Evolutionary conservation across 352 stramenopile genomes (phyloP), one percentile per base, ranked within the genome.

Genomic region (Phytophthora vignae): DNA sequence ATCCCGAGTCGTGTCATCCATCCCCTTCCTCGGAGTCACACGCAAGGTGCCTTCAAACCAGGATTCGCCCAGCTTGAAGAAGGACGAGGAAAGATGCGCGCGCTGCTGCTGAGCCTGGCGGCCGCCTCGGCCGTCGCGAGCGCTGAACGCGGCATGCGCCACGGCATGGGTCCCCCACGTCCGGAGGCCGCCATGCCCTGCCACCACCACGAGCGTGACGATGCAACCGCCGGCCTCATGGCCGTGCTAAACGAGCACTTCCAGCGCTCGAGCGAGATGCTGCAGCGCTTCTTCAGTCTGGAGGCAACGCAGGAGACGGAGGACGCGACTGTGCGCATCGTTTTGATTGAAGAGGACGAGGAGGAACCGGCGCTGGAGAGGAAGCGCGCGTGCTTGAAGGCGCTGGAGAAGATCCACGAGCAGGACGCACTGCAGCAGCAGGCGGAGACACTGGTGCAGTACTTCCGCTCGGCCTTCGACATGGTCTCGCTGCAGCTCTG

Each of bases 371-470:
- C 69, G 19, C 19, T 52, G 21, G 60, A 81, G 49, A 60, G 75
- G 11, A 64, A 79, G 64, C 60, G 52, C 46, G 85, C 85, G 64
- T 92, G 85, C 59, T 56, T 75, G 58, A 81, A 85, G 69, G 71
- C 74, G 21, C 36, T 71, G 29, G 40, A 81, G 56, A 73, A 67
- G 11, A 59, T 93, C 25, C 81, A 78, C 40, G 76, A 92, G 63
- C 76, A 85, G 53, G 64, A 81, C 48, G 63, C 76, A 61, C 55
- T 89, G 42, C 54, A 79, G 67, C 56, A 79, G 17, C 55, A 87
- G 62, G 49, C 66, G 38, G 55, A 81, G 48, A 78, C 69, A 19
- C 71, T 92, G 27, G 29, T 78, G 48, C 64, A 67, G 52, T 74
- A 82, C 17, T 77, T 90, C 40, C 74, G 76, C 54, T 67, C 81